phyloP scores from a whole-genome alignment of 805 yeast species.

The Aciculoconidium aculeatum region DNA sequence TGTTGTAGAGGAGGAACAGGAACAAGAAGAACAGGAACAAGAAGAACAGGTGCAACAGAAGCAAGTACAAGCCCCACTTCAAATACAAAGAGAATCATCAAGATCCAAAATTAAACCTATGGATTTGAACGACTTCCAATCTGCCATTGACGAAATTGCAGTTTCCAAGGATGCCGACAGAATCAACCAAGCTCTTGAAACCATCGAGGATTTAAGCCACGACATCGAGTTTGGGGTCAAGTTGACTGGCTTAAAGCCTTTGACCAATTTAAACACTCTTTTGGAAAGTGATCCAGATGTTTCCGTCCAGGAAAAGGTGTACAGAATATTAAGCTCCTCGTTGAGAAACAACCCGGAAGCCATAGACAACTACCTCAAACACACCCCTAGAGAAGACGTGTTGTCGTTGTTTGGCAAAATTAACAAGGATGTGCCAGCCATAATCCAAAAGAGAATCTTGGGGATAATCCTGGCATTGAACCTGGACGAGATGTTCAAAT shows the following conservation, averaged over 20 bases:
- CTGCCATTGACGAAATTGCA: slow-evolving; percentile 17
- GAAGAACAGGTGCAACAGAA: slow-evolving; percentile 1
- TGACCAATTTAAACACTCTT: slow-evolving; percentile 20
- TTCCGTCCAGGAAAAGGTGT: slow-evolving; percentile 44
- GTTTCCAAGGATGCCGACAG: slow-evolving; percentile 13
- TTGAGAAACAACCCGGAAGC: slow-evolving; percentile 73
- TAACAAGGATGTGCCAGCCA: slow-evolving; percentile 14
- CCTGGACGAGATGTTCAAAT: slow-evolving; percentile 29
- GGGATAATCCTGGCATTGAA: slow-evolving; percentile 48
- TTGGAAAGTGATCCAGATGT: slow-evolving; percentile 8
- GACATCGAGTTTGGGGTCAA: slow-evolving; percentile 57
- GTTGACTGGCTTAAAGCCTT: slow-evolving; percentile 31
- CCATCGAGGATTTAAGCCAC: slow-evolving; percentile 57
- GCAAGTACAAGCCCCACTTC: slow-evolving; percentile 4
- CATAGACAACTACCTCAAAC: slow-evolving; percentile 19
- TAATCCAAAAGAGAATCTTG: slow-evolving; percentile 41
- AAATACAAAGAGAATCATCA: slow-evolving; percentile 1
- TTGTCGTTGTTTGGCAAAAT: slow-evolving; percentile 14
- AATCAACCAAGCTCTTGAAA: slow-evolving; percentile 30
- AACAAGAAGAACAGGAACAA: slow-evolving; percentile 4
- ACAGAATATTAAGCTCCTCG: slow-evolving; percentile 59
- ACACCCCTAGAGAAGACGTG: slow-evolving; percentile 15
- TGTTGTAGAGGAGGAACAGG: slow-evolving; percentile 7
- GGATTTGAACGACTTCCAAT: slow-evolving; percentile 15
- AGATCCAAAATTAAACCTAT: slow-evolving; percentile 7